These are phyloP conservation scores for Penicillium paxilli DNA, from an alignment of 495 filamentous ascomycete genomes.

Conservation along the genomic window DNA sequence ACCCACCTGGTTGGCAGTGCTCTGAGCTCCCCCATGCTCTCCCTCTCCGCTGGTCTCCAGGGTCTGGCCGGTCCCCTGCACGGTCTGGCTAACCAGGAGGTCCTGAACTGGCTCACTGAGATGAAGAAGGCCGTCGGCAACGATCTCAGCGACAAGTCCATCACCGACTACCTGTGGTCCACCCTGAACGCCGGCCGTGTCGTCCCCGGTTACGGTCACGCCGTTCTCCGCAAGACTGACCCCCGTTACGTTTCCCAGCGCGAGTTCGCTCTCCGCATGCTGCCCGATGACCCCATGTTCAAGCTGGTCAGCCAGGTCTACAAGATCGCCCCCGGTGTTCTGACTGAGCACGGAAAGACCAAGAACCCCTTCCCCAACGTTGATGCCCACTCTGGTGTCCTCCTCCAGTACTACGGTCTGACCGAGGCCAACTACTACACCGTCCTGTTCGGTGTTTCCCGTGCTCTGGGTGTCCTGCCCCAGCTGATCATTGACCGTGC, in stretches of 20 bases:
- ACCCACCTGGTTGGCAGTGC: conserved; percentile 97
- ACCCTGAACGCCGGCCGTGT: conserved; percentile 94
- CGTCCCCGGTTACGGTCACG: conserved; percentile 97
- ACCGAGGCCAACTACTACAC: conserved; percentile 99
- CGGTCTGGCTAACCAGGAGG: conserved; percentile 99
- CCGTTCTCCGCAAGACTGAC: conserved; percentile 98
- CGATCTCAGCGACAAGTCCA: conserved; percentile 90
- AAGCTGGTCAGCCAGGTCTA: conserved; percentile 98
- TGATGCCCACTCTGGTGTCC: conserved; percentile 90
- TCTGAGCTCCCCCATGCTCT: conserved; percentile 96
- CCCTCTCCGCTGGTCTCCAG: conserved; percentile 92
- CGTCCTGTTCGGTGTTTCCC: conserved; percentile 96
- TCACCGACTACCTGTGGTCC: conserved; percentile 97
- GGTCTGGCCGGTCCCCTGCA: conserved; percentile 97
- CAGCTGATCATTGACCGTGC: conserved; percentile 99
- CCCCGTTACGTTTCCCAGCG: conserved; percentile 97
- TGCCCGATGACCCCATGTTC: conserved; percentile 98
- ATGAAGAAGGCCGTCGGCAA: conserved; percentile 96
- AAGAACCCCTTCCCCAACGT: conserved; percentile 86
- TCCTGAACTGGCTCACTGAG: conserved; percentile 96
- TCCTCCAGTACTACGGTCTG: conserved; percentile 98
- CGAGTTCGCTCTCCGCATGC: conserved; percentile 88
- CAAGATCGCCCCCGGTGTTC: conserved; percentile 96
- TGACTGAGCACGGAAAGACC: conserved; percentile 99
- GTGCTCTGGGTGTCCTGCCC: conserved; percentile 95